Evolutionary conservation across 169 alveolate genomes (phyloP), one percentile per base, ranked within the genome.

Genomic region (Hammondia hammondi): DNA sequence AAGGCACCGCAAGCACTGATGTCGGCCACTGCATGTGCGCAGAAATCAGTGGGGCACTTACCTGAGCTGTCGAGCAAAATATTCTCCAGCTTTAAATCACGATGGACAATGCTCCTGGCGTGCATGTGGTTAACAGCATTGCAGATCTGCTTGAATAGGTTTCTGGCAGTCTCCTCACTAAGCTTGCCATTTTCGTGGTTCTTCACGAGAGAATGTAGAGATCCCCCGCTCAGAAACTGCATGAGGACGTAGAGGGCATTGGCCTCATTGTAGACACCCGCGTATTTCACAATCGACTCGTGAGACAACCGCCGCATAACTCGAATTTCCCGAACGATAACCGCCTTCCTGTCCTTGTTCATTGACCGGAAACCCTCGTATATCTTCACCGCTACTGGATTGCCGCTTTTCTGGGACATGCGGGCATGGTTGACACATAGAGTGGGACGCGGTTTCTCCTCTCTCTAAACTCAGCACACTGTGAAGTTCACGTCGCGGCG

Each of bases 21-120:
- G 39, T 3, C 2, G 84, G 45, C 45, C 0, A 29, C 45, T 35
- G 84, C 84, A 21, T 29, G 2, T 72, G 43, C 21, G 73, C 7
- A 10, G n/a, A 17, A 9, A 19, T 85, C n/a, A 35, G 10, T 32
- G 39, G 27, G 93, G 7, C 5, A 21, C 91, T 96, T 95, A 3
- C 96, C 96, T 27, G 89, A 85, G 29, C 96, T 97, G 56, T 97
- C 98, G 39, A 98, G 77, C 72, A 98, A 93, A 14, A 97, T 72
- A 91, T 98, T 98, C 85, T 98, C 98, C 39, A 98, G 93, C 92
- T 98, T 98, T 12, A 98, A 94, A 96, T 98, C 99, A 92, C 99
- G 87, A 91, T 98, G 99, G 57, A 98, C 96, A 45, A 98, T 96
- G 48, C 95, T 81, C 87, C 96, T 96, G 35, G 96, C 77, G 95